These are phyloP conservation scores for Pseudogymnoascus sp. DNA, from an alignment of 2,329 filamentous ascomycete genomes.

Conservation along the genomic window DNA sequence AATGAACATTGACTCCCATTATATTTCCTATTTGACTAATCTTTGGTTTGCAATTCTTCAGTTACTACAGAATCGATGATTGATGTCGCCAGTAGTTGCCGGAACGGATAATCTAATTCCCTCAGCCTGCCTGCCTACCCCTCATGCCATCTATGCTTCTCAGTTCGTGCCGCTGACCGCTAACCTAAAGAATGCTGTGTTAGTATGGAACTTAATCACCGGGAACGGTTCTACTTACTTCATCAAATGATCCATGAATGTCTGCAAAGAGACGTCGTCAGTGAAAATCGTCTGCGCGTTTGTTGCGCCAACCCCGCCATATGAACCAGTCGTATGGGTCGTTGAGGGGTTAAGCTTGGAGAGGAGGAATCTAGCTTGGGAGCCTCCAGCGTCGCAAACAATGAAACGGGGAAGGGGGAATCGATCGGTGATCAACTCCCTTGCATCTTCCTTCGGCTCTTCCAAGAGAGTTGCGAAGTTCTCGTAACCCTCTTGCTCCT, in stretches of 20 bases:
- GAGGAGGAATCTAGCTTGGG: slow-evolving; percentile 91
- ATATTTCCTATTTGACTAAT: slow-evolving; percentile 8
- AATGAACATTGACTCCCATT: slow-evolving; percentile 4
- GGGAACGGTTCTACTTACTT: slow-evolving; percentile 56
- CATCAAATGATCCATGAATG: slow-evolving; percentile 99
- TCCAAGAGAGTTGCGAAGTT: slow-evolving; percentile 86
- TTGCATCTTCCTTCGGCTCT: slow-evolving; percentile 91
- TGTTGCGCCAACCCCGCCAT: slow-evolving; percentile 76
- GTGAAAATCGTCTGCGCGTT: slow-evolving; percentile 98
- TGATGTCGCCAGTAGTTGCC: slow-evolving; percentile 3
- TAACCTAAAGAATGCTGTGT: slow-evolving; percentile 28
- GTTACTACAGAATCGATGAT: slow-evolving; percentile 3
- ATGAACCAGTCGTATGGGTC: slow-evolving; percentile 87
- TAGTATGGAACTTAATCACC: not conserved
- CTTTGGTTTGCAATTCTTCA: slow-evolving; percentile 6
- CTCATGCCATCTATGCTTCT: slow-evolving; percentile 11
- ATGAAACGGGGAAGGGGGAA: slow-evolving; percentile 99
- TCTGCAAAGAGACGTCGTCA: slow-evolving; percentile 94
- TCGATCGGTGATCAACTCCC: slow-evolving; percentile 91
- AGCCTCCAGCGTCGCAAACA: slow-evolving; percentile 96
- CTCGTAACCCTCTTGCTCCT: slow-evolving; percentile 96
- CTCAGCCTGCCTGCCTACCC: not conserved
- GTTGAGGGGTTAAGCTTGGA: slow-evolving; percentile 97
- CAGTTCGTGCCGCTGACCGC: slow-evolving; percentile 43
- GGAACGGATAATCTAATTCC: slow-evolving; percentile 7